Percentiles rank a stretch among this genome's conserved stretches.
Conservation (phyloP, 192 early-diverging fungal genomes). For the Gryganskiella cystojenkinii region DNA sequence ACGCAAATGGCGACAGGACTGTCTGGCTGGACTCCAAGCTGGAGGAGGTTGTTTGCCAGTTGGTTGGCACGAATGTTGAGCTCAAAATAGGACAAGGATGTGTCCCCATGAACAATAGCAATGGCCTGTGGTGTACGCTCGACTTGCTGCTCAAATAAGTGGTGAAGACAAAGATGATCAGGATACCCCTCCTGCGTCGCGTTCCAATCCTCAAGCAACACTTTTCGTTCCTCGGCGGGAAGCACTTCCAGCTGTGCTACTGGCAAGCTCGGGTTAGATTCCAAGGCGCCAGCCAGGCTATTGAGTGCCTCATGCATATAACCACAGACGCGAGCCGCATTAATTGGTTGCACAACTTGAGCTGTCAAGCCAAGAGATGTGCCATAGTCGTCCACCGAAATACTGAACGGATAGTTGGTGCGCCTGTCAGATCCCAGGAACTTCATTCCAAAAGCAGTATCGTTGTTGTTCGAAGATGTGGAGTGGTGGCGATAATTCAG, state of each 20-base stretch:
- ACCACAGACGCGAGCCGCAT: background rate
- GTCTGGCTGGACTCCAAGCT: conserved; percentile 1
- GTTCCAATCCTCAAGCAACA: conserved; percentile 4
- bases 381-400: background rate
- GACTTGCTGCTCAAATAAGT: conserved; percentile 12
- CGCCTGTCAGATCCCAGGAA: no score
- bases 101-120: conserved; percentile 10
- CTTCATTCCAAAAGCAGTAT: no score
- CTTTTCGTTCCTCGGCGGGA: background rate
- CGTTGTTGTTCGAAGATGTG: no score
- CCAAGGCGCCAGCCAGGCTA: conserved; percentile 1
- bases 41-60: conserved; percentile 8
- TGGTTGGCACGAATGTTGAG: conserved; percentile 8
- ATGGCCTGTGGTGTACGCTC: background rate
- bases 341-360: background rate
- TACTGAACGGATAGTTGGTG: conserved; percentile 16
- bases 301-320: conserved; percentile 12
- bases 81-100: conserved; percentile 9
- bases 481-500: no score
- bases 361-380: background rate
- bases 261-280: background rate
- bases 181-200: background rate
- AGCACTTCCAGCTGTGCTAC: conserved; percentile 1
- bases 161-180: background rate
- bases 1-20: conserved; percentile 4